Conservation (phyloP, 495 filamentous ascomycete genomes). For the Darksidea phi region DNA sequence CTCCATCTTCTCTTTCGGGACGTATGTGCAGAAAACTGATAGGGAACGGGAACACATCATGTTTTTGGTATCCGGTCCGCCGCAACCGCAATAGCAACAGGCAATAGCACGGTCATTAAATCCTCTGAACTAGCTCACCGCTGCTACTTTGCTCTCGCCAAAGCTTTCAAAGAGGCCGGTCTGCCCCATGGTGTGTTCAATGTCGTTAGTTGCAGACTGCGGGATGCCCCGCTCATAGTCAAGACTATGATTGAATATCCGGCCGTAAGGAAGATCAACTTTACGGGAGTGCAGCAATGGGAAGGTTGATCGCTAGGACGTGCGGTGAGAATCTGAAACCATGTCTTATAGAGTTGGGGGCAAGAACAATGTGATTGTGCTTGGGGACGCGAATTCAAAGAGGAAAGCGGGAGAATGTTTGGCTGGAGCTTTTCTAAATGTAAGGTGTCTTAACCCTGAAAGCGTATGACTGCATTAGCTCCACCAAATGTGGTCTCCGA, state of each 20-base stretch:
- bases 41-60: constrained; percentile 35
- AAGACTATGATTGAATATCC: constrained; percentile 57
- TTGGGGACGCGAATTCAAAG: constrained; percentile 59
- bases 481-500: constrained; percentile 61
- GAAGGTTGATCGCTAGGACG: constrained; percentile 54
- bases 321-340: constrained; percentile 66
- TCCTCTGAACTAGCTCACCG: constrained; percentile 72
- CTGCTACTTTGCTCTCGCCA: constrained; percentile 67
- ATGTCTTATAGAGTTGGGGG: constrained; percentile 62
- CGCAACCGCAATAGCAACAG: constrained; percentile 71
- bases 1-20: neutral
- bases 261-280: constrained; percentile 58
- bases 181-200: constrained; percentile 59
- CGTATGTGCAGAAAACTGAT: neutral
- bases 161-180: constrained; percentile 71
- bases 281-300: constrained; percentile 59
- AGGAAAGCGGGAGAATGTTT: constrained; percentile 53
- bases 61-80: constrained; percentile 50
- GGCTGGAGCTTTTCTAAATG: constrained; percentile 55
- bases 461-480: neutral
- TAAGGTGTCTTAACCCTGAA: neutral
- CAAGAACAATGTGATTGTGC: constrained; percentile 58
- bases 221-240: constrained; percentile 55
- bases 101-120: constrained; percentile 74
- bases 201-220: constrained; percentile 52